Evolutionary conservation across 352 stramenopile genomes (phyloP), one percentile per base, ranked within the genome.

Genomic region (Phytophthora hybrid): DNA sequence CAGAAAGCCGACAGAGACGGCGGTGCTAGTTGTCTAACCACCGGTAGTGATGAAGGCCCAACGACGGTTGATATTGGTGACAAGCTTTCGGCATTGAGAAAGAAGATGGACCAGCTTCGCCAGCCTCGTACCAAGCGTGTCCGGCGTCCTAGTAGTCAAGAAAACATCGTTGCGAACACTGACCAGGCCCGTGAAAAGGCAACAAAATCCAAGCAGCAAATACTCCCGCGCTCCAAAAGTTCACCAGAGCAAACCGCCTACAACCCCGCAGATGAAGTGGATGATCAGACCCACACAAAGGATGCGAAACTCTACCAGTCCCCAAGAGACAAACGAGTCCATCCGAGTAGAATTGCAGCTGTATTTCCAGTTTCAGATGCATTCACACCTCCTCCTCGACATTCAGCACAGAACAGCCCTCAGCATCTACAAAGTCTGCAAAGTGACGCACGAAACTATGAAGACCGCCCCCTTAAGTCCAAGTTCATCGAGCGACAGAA

Each of bases 11-110:
- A 39, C 3, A 31, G 2, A 4, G 47, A 64, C 53, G 49, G 55
- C 19, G 9, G 3, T 34, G 29, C 23, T 18, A 70, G 54, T 19
- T 66, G 34, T 16, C 41, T 52, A 31, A 60, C 54, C 59, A 55
- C 37, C 19, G 60, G 5, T 23, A 66, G 62, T 19, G 66, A 66
- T 19, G 58, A 66, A 4, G 31, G 13, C 16, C 13, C 49, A 19
- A 51, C 58, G 53, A 63, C 56, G 4, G 74, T 85, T 11, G 71
- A 88, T 4, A 80, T 89, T 14, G 63, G 76, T 3, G 79, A 84
- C 5, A 93, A 92, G 32, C 63, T 95, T 19, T 66, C 76, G 51
- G 69, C 79, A 2, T 73, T 95, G 26, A 93, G 90, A 72, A 78
- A 79, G 52, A 94, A 92, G 74, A 77, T 84, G 3, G 78, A 74